A percentile compares a stretch with the other conserved stretches of the same genome.
These are phyloP conservation scores for Elongisporangium undulatum DNA, from an alignment of 352 stramenopile species.

Conservation along the genomic window DNA sequence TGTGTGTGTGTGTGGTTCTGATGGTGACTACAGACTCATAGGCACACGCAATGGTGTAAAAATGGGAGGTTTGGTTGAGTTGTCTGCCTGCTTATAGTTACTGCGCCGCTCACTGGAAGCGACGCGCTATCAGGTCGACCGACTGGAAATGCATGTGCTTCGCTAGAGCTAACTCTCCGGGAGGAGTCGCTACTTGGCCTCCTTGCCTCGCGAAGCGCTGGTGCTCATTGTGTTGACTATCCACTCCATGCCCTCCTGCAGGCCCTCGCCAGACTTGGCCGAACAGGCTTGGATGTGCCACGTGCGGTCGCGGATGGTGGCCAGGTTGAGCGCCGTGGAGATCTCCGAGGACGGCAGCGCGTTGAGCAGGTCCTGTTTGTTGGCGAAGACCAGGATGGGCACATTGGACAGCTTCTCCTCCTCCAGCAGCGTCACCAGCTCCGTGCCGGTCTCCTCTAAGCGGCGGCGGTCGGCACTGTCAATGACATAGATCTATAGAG, in stretches of 20 bases:
- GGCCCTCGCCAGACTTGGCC: conserved; percentile 86
- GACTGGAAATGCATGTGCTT: background rate
- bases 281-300: conserved; percentile 91
- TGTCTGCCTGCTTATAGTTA: background rate
- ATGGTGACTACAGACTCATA: too few relatives aligned
- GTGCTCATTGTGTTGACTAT: conserved; percentile 82
- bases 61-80: background rate
- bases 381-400: conserved; percentile 94
- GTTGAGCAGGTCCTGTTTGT: conserved; percentile 96
- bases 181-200: conserved; percentile 54
- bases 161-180: too few relatives aligned
- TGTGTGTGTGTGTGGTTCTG: too few relatives aligned
- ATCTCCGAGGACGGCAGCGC: conserved; percentile 88
- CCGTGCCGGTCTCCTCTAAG: conserved; percentile 92
- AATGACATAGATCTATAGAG: conserved; percentile 90
- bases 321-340: conserved; percentile 87
- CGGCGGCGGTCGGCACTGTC: conserved; percentile 90
- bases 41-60: conserved; percentile 9
- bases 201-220: conserved; percentile 29
- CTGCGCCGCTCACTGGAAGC: background rate
- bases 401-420: conserved; percentile 93
- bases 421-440: conserved; percentile 91
- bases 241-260: conserved; percentile 88
- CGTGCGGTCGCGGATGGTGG: conserved; percentile 84
- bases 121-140: background rate